phyloP scores from a whole-genome alignment of 164 flowering plant genomes.

The Stephania japonica region DNA sequence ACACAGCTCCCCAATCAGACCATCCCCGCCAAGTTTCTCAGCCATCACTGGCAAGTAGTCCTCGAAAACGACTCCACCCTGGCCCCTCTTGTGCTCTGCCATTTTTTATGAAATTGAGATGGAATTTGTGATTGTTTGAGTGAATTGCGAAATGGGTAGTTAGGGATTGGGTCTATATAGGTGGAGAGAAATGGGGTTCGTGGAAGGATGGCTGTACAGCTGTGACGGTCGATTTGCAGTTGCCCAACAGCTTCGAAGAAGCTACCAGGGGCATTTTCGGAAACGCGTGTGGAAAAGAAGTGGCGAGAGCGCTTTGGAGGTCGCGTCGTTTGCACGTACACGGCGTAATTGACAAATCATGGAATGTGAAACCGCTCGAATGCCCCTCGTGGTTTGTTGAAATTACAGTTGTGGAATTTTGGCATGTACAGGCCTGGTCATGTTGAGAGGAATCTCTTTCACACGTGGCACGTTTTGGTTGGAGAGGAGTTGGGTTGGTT shows the following conservation, averaged over 20 bases:
- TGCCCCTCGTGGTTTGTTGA: not conserved
- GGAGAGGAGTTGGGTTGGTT: too few species aligned
- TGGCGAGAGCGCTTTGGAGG: not conserved
- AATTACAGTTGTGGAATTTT: not conserved
- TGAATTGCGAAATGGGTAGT: not conserved
- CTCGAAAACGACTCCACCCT: constrained; percentile 20
- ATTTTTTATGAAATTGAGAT: not conserved
- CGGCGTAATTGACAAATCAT: not conserved
- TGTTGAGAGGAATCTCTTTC: too few species aligned
- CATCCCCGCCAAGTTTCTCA: constrained; percentile 29
- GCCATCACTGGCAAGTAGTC: constrained; percentile 33
- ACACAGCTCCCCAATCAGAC: constrained; percentile 28
- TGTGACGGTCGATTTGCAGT: constrained; percentile 4
- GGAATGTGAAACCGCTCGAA: not conserved
- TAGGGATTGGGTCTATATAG: not conserved
- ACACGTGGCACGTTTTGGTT: not conserved
- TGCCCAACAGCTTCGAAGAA: not conserved
- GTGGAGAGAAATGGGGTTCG: not conserved
- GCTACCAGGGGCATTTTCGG: not conserved
- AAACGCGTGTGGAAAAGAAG: not conserved
- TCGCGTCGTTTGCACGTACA: not conserved
- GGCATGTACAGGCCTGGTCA: too few species aligned
- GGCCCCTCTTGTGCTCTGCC: constrained; percentile 6
- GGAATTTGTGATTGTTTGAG: too few species aligned
- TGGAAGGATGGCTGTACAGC: constrained; percentile 13